Percentiles rank a stretch among this genome's conserved stretches.
Conservation (phyloP, 441 rosid genomes). For the Syzygium syzygioides region DNA sequence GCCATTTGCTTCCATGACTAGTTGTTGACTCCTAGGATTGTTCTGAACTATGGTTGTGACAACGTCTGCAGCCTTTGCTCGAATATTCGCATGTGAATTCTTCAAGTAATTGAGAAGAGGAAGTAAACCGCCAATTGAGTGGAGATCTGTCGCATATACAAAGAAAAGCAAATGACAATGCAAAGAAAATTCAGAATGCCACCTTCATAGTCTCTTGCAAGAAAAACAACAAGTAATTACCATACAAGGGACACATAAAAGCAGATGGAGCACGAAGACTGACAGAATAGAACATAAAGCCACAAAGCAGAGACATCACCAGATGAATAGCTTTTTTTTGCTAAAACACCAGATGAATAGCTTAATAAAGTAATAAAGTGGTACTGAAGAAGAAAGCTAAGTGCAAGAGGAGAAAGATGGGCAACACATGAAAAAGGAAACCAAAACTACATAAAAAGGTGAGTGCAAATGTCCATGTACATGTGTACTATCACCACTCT, state of each 20-base stretch:
- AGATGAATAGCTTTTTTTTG: background rate
- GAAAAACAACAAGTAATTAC: background rate
- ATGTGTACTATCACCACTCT: background rate
- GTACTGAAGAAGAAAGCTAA: background rate
- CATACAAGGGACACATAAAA: background rate
- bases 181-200: background rate
- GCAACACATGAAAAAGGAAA: background rate
- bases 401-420: background rate
- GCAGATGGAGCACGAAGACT: background rate
- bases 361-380: background rate
- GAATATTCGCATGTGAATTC: conserved; percentile 66
- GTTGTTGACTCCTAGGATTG: conserved; percentile 82
- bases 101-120: conserved; percentile 77
- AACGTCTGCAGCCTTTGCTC: conserved; percentile 96
- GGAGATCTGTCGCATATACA: conserved; percentile 51
- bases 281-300: background rate
- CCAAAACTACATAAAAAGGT: background rate
- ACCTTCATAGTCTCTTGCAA: background rate
- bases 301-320: background rate
- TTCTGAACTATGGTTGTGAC: conserved; percentile 91
- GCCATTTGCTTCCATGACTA: conserved; percentile 96
- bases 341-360: background rate
- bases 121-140: conserved; percentile 84
- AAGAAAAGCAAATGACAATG: background rate
- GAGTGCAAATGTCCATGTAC: background rate